Base-by-base conservation (phyloP, 768 basidiomycete genomes). In the Macrolepiota fuliginosa region DNA sequence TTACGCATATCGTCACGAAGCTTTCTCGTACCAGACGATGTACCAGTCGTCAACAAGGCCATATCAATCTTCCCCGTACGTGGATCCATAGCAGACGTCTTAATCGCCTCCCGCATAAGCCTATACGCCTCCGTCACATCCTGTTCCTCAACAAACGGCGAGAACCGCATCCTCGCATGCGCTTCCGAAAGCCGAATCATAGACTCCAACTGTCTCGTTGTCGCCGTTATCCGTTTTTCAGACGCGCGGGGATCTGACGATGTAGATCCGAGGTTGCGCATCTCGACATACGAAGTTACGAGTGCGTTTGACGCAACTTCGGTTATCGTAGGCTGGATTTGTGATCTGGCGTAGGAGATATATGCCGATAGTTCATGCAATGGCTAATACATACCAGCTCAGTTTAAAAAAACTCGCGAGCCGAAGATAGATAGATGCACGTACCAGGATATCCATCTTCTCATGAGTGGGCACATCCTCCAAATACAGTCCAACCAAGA, bases 21-120 rank as follows among this genome's bases (percentile, higher is more conserved):
- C 72, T 88, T 89, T 66, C 94, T 80, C 76, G 96, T 91, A 25
- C 94, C 91, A 55, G 86, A 81, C 1, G 92, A 94, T 2, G 94
- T 93, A 1, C 97, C 97, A 2, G 94, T 96, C 71, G 94, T 96
- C 67, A 99, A 82, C 70, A 99, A 73, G 57, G 95, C 92, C 86
- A 98, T 92, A 73, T 98, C 96, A 70, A 98, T 96, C 82, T 96
- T 94, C 56, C 96, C 96, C 12, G 96, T 98, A 24, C 92, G 82
- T 10, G 96, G 96, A 73, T 98, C 96, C 81, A 96, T 96, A 42
- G 94, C 94, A 63, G 88, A 89, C 63, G 96, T 94, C 68, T 93
- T 86, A 74, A 99, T 91, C 3, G 96, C 97, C 72, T 96, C 94
- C 50, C 93, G 87, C 89, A 99, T 98, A 67, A 99, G 83, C n/a